Conservation (phyloP, 2,329 filamentous ascomycete genomes). For the Nannizziopsis barbatae region DNA sequence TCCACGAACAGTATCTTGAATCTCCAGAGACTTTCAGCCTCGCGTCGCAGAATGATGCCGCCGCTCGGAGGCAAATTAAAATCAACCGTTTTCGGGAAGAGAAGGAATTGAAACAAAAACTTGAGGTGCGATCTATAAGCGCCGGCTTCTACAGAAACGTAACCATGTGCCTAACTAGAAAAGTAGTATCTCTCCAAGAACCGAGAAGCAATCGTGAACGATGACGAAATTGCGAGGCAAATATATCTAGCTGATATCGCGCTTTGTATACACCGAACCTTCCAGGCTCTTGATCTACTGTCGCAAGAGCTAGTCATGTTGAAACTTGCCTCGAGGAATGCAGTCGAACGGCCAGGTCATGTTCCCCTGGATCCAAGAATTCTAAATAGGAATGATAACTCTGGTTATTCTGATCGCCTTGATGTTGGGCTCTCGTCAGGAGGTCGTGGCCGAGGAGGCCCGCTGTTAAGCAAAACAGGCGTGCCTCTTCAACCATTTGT, state of each 20-base stretch:
- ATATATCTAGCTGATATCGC: conserved; percentile 65
- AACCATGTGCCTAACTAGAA: too few species aligned
- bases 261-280: conserved; percentile 65
- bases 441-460: conserved; percentile 45
- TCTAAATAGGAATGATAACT: conserved; percentile 40
- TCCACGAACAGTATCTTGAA: conserved; percentile 63
- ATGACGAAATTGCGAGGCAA: conserved; percentile 73
- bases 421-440: conserved; percentile 49
- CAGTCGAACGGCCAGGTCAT: conserved; percentile 31
- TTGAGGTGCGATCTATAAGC: conserved; percentile 47
- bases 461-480: conserved; percentile 64
- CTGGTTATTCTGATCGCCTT: conserved; percentile 59
- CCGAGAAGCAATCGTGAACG: conserved; percentile 52
- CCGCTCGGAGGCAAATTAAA: conserved; percentile 66
- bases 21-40: conserved; percentile 62
- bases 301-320: conserved; percentile 77
- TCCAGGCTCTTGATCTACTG: conserved; percentile 77
- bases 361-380: conserved; percentile 29
- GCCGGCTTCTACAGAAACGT: too few species aligned
- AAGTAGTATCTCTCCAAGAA: conserved; percentile 50
- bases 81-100: conserved; percentile 76
- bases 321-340: conserved; percentile 50
- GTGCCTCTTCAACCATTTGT: conserved; percentile 89
- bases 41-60: conserved; percentile 54
- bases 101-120: conserved; percentile 68